phyloP scores from a whole-genome alignment of 129 eudicot genomes.

The Helichrysum umbraculigerum region DNA sequence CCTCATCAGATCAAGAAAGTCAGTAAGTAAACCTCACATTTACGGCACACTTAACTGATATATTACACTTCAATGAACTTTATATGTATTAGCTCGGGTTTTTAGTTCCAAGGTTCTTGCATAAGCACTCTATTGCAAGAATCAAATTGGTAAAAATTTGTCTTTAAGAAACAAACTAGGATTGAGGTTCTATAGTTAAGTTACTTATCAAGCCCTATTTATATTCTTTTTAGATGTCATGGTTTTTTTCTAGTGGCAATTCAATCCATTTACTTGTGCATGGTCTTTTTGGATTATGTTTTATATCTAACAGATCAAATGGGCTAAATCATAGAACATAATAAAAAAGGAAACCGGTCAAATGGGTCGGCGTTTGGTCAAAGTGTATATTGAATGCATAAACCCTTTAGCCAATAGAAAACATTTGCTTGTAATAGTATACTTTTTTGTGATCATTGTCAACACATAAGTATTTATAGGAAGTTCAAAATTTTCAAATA shows the following conservation, averaged over 20 bases:
- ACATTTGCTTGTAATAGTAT: background rate
- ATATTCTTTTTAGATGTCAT: background rate
- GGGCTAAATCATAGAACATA: too few species aligned
- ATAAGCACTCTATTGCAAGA: background rate
- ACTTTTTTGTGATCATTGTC: background rate
- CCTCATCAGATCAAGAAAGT: conserved; percentile 97
- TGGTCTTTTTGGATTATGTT: background rate
- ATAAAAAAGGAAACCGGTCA: background rate
- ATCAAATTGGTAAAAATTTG: background rate
- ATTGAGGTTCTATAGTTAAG: background rate
- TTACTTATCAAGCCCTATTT: background rate
- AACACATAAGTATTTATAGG: background rate
- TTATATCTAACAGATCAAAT: background rate
- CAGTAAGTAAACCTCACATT: conserved; percentile 55
- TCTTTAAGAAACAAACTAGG: background rate
- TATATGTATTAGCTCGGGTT: background rate
- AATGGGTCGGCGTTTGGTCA: background rate
- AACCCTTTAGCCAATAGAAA: background rate
- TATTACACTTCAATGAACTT: background rate
- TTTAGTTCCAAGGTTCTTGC: background rate
- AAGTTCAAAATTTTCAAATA: background rate
- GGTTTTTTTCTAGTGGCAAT: background rate
- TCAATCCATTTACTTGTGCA: background rate
- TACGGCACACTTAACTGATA: background rate
- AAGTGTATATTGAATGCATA: background rate